These are phyloP conservation scores for Agastache rugosa DNA, from an alignment of 257 asterid species.

Conservation along the genomic window DNA sequence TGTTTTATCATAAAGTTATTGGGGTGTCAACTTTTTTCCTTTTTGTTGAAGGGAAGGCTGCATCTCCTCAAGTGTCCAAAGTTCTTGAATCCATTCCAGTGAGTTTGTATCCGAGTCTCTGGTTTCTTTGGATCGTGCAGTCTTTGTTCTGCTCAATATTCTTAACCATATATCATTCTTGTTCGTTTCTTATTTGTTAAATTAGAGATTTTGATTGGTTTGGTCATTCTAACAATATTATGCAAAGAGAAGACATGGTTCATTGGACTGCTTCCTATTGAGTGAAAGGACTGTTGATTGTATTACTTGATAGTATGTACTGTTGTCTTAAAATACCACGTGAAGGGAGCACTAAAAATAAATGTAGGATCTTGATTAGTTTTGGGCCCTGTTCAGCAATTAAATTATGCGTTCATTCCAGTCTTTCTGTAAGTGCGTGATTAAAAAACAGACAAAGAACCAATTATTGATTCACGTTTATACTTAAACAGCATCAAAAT, in stretches of 20 bases:
- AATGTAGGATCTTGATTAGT: background rate
- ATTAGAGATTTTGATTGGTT: constrained; percentile 4
- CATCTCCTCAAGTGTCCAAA: constrained; percentile 68
- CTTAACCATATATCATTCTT: background rate
- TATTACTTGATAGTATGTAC: constrained; percentile 9
- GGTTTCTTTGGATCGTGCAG: constrained; percentile 16
- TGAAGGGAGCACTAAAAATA: background rate
- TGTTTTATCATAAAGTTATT: constrained; percentile 82
- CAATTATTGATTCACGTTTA: background rate
- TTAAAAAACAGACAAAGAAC: background rate
- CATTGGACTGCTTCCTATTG: constrained; percentile 3
- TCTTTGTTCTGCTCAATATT: constrained; percentile 1
- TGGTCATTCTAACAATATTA: background rate
- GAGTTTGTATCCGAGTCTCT: constrained; percentile 40
- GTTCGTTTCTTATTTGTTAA: background rate
- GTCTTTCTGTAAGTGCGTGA: background rate
- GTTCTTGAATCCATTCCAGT: constrained; percentile 88
- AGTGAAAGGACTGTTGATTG: background rate
- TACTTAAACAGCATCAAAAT: constrained; percentile 25
- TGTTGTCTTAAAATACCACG: background rate
- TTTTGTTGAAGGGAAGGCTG: constrained; percentile 90
- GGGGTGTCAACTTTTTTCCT: constrained; percentile 77
- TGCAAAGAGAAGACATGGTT: background rate
- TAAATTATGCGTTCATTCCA: background rate
- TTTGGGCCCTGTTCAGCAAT: background rate